These are phyloP conservation scores for Aeschynomene evenia DNA, from an alignment of 306 rosid species.

Conservation along the genomic window DNA sequence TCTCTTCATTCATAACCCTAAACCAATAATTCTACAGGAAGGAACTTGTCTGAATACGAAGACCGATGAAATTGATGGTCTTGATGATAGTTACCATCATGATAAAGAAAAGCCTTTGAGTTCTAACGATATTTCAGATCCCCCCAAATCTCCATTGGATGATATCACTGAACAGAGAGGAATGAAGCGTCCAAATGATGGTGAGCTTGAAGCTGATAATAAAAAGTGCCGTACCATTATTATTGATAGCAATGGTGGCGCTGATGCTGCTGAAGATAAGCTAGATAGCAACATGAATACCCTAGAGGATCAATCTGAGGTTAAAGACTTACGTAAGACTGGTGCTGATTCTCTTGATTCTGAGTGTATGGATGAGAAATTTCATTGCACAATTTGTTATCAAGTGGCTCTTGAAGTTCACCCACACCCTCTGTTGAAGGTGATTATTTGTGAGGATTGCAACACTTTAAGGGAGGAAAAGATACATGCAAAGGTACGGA, in stretches of 20 bases:
- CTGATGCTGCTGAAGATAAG: conserved; percentile 35
- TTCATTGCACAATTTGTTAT: conserved; percentile 66
- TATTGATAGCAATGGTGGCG: conserved; percentile 45
- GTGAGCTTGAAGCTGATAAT: conserved; percentile 44
- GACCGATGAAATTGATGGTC: conserved; percentile 35
- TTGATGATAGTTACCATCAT: conserved; percentile 38
- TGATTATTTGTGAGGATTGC: conserved; percentile 76
- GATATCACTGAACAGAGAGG: conserved; percentile 55
- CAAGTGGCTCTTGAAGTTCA: conserved; percentile 51
- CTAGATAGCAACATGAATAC: conserved; percentile 29
- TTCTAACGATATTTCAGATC: conserved; percentile 35
- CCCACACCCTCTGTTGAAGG: conserved; percentile 69
- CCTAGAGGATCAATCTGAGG: conserved; percentile 36
- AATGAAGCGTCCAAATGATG: conserved; percentile 58
- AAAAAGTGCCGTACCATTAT: conserved; percentile 51
- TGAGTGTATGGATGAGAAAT: conserved; percentile 41
- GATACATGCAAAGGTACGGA: conserved; percentile 48
- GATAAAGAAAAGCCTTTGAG: conserved; percentile 40
- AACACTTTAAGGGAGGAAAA: conserved; percentile 48
- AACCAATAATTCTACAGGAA: conserved; percentile 18
- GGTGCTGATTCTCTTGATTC: conserved; percentile 42
- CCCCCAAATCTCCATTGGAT: conserved; percentile 33
- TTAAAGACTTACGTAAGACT: conserved; percentile 28
- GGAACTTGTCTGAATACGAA: conserved; percentile 35
- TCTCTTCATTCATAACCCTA: not conserved